Evolutionary conservation across 2,329 filamentous ascomycete species (phyloP), one percentile per base, ranked within the genome.

Genomic region (Phialophora expanda): DNA sequence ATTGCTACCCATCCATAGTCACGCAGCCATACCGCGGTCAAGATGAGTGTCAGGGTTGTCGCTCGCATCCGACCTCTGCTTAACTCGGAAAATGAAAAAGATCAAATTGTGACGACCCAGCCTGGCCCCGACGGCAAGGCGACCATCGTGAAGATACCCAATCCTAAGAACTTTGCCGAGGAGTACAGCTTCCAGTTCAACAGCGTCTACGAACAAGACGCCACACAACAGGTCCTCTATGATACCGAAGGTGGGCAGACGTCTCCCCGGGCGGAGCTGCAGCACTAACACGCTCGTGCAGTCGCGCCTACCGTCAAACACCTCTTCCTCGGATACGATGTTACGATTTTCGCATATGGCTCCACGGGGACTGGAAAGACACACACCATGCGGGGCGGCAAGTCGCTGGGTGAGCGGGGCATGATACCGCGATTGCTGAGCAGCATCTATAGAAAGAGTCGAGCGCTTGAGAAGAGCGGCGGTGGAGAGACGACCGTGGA

Each of bases 181-280:
- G 90, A 93, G 75, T 98, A 93, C 79, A 93, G 90, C 61, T 99
- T 98, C 77, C 87, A 93, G 60, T 98, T 98, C 84, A 96, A 95
- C 82, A 87, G 90, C 72, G 94, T 98, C 62, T 98, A 97, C 78
- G 92, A 92, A 74, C 87, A 89, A 73, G 78, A 85, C 41, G 89
- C 91, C 17, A 87, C 91, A 8, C 94, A 99, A 77, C 91, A 97
- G 78, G 86, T 91, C 70, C 80, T 99, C 64, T 99, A 96, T 77
- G 91, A 93, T 70, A 87, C 89, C 44, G 94, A 98, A 86, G 91
- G 92, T 93, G 58, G 20, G 48, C 26, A n/a, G 46, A 32, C 2
- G 14, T 11, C 20, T 32, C 6, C 20, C 7, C 17, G 20, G 12
- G 20, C n/a, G 56, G 9, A 41, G 22, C 24, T 12, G 11, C n/a